Base-by-base conservation (phyloP, 805 yeast species). In the Starmerella khaoyaiensis region DNA sequence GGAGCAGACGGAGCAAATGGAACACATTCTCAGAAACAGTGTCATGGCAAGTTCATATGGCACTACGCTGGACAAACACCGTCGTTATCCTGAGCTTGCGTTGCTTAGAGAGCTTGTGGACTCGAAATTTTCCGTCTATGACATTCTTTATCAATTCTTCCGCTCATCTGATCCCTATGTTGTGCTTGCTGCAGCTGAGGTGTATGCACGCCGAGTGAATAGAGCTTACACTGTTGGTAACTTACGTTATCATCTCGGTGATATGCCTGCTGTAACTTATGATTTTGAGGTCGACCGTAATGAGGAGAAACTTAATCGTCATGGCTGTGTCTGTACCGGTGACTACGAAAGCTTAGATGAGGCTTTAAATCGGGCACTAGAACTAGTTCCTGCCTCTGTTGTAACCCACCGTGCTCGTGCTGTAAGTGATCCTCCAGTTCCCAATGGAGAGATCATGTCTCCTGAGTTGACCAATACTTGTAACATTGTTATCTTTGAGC, bases 1-100 rank as follows among this genome's bases (percentile, higher is more conserved):
- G 60, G 99, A 90, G 63, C 76, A 97, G 65, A 78, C 94, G 22
- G 96, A 87, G 59, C 98, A 93, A 65, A 71, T 90, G 56, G 97
- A 93, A 65, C 96, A 87, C 59, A 90, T 90, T 52, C 70, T 90
- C 61, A 76, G 83, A 60, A 74, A 93, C 8, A 76, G 95, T 25
- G 97, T 90, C 33, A 80, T 86, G 51, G 84, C 80, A 51, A 72
- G 93, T 22, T 71, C 77, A 21, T 90, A 86, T 54, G 98, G 97
- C 52, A 28, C 44, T 23, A 38, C 41, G 11, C 31, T 40, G 12
- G 51, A 48, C 35, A 35, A 39, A 35, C 39, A 40, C 37, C 87
- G 83, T 56, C 71, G 82, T 48, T 71, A 74, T 45, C 99, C 99
- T 23, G 80, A 78, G 54, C 63, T 79, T 54, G 76, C 76, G 26